phyloP scores from a whole-genome alignment of 169 alveolate genomes.

The Theileria sp. region DNA sequence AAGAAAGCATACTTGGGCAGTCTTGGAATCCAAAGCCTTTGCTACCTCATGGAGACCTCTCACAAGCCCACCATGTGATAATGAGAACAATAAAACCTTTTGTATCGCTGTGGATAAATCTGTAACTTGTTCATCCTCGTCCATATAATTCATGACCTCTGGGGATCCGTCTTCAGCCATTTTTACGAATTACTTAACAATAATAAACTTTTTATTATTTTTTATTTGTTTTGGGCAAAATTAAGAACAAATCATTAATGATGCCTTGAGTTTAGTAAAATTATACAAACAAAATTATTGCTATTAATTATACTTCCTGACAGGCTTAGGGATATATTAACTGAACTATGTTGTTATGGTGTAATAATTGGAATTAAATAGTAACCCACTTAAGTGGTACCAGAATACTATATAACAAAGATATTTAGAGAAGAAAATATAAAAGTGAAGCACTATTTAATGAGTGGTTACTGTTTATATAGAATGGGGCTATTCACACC shows the following conservation, averaged over 20 bases:
- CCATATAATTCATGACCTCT: slow-evolving; percentile 48
- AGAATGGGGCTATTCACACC: background rate
- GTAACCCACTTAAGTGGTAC: background rate
- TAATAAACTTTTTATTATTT: background rate
- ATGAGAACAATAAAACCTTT: slow-evolving; percentile 72
- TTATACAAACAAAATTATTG: too few relatives aligned
- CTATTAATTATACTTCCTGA: background rate
- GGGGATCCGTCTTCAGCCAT: slow-evolving; percentile 63
- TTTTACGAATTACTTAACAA: background rate
- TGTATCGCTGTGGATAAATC: slow-evolving; percentile 45
- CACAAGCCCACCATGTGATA: slow-evolving; percentile 89
- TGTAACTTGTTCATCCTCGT: slow-evolving; percentile 42
- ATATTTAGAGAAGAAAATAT: background rate
- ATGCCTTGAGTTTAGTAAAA: background rate
- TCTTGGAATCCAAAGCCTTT: slow-evolving; percentile 89
- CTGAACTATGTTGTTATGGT: background rate
- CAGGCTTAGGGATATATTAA: background rate
- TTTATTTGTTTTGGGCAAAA: background rate
- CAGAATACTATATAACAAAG: background rate
- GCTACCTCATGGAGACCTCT: slow-evolving; percentile 93
- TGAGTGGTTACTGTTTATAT: background rate
- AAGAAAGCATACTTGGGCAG: slow-evolving; percentile 91
- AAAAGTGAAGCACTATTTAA: background rate
- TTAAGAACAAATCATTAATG: background rate
- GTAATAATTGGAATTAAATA: background rate